phyloP scores from a whole-genome alignment of 305 asterid genomes.

The Petunia hybrid region DNA sequence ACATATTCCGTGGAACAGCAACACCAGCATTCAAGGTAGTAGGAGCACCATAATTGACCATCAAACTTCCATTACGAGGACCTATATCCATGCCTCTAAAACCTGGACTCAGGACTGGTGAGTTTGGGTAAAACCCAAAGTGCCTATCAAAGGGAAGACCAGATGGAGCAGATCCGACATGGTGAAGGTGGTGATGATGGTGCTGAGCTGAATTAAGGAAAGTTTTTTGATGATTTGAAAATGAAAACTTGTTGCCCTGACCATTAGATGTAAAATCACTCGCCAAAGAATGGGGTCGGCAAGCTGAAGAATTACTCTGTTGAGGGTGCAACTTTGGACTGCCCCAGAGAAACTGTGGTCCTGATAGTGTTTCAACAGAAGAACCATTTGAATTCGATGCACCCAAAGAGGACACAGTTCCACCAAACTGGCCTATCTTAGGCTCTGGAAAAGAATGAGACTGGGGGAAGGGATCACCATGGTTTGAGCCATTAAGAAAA shows the following conservation, averaged over 20 bases:
- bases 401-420: constrained; percentile 52
- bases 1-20: constrained; percentile 42
- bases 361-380: constrained; percentile 49
- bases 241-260: constrained; percentile 44
- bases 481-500: constrained; percentile 35
- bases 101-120: constrained; percentile 42
- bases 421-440: constrained; percentile 45
- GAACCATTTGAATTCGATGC: constrained; percentile 53
- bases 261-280: constrained; percentile 45
- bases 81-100: constrained; percentile 43
- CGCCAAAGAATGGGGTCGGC: constrained; percentile 41
- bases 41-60: constrained; percentile 44
- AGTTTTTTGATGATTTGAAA: constrained; percentile 44
- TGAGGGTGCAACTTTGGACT: constrained; percentile 52
- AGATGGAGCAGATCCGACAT: constrained; percentile 76
- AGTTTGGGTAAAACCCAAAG: constrained; percentile 53
- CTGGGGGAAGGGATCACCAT: constrained; percentile 43
- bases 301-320: constrained; percentile 41
- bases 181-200: constrained; percentile 44
- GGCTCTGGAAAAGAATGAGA: constrained; percentile 62
- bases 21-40: constrained; percentile 35
- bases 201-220: constrained; percentile 44
- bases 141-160: constrained; percentile 51
- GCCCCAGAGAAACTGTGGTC: constrained; percentile 63
- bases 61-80: constrained; percentile 42